Conservation (phyloP, 2,329 filamentous ascomycete genomes). For the Chrysoporthe puriensis region DNA sequence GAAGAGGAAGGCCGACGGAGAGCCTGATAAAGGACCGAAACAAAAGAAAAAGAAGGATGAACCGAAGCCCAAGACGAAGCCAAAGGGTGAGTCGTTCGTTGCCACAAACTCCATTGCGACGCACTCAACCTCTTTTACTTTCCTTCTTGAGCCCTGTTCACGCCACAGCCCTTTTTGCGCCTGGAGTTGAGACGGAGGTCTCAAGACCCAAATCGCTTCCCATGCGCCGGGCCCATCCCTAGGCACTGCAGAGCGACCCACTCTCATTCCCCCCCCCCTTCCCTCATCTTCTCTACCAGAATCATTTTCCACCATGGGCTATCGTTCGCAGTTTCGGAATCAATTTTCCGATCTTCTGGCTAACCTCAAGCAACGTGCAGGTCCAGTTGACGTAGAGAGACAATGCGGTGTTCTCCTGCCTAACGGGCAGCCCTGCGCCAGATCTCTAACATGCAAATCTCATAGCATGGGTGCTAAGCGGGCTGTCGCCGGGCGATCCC, state of each 20-base stretch:
- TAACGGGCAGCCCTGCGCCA: constrained; percentile 84
- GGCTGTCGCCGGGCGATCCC: constrained; percentile 80
- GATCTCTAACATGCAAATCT: constrained; percentile 90
- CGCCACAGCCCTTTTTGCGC: not conserved
- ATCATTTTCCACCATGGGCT: not conserved
- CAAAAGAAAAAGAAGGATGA: constrained; percentile 96
- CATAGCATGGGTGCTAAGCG: constrained; percentile 95
- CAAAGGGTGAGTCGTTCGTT: constrained; percentile 63
- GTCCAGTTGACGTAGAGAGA: constrained; percentile 89
- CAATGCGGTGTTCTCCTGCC: constrained; percentile 88
- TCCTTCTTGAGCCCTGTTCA: not conserved
- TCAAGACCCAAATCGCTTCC: not conserved
- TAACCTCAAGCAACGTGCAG: constrained; percentile 39
- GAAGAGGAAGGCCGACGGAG: constrained; percentile 76
- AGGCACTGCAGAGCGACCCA: not conserved
- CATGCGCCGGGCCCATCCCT: not conserved
- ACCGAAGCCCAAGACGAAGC: constrained; percentile 82
- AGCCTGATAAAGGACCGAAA: constrained; percentile 82
- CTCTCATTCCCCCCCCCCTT: not conserved
- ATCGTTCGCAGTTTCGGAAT: not conserved
- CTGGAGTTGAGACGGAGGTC: not conserved
- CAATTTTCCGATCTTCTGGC: not conserved
- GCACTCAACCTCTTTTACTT: not conserved
- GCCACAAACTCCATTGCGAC: not conserved
- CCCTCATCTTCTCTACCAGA: not conserved